Evolutionary conservation across 176 grass and related monocot species (phyloP).

Genomic region (Oryza brachyantha): DNA sequence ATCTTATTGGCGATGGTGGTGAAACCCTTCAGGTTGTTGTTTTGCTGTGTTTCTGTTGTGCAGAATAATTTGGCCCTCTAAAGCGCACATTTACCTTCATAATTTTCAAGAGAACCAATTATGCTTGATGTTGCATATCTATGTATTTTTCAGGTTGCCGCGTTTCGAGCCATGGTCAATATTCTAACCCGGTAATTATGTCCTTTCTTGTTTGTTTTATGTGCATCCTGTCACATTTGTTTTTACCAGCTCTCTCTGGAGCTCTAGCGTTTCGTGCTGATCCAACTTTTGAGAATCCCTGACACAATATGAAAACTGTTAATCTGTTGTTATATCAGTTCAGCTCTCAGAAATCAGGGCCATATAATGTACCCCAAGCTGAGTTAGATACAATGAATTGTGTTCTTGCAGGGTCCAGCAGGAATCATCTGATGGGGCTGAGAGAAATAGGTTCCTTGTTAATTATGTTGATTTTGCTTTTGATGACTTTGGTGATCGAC

Average conservation of each 20-base stretch:
- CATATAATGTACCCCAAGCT: constrained; percentile 1
- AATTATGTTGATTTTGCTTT: constrained; percentile 98
- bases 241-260: constrained; percentile 27
- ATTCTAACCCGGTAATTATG: constrained; percentile 78
- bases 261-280: not conserved
- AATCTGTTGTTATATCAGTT: not conserved
- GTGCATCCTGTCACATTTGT: constrained; percentile 9
- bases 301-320: not conserved
- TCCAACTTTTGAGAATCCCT: not conserved
- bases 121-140: constrained; percentile 20
- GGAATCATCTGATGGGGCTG: constrained; percentile 94
- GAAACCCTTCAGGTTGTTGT: constrained; percentile 96
- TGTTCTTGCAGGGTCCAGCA: constrained; percentile 78
- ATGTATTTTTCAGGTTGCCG: constrained; percentile 69
- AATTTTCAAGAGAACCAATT: constrained; percentile 3
- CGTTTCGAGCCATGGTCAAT: constrained; percentile 99
- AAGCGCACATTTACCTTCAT: not conserved
- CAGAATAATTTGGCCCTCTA: constrained; percentile 10
- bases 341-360: not conserved
- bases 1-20: constrained; percentile 98
- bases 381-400: constrained; percentile 27
- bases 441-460: constrained; percentile 93
- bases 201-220: constrained; percentile 28
- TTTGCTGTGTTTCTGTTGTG: constrained; percentile 31
- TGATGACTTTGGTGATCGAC: constrained; percentile 82